Percentiles rank a stretch among this genome's conserved stretches.
These are phyloP conservation scores for Trichoderma semiorbis DNA, from an alignment of 2,329 filamentous ascomycete genomes.

Conservation along the genomic window DNA sequence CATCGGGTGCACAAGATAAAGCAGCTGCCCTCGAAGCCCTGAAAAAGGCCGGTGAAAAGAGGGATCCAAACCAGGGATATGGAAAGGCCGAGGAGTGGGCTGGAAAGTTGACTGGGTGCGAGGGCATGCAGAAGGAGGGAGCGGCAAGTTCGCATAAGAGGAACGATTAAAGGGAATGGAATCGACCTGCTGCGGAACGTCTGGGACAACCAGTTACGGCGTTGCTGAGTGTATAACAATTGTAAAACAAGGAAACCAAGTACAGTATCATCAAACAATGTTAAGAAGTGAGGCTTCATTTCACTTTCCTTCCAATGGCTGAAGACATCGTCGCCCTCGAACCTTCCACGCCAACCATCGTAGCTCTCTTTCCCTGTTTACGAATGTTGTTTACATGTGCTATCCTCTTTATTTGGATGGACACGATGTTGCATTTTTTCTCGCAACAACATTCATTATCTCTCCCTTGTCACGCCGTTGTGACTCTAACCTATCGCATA, in stretches of 20 bases:
- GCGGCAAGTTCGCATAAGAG: slow-evolving; percentile 40
- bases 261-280: neutral
- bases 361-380: neutral
- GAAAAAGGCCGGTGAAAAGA: slow-evolving; percentile 56
- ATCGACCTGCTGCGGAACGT: neutral
- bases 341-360: neutral
- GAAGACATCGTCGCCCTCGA: neutral
- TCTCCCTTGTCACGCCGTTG: neutral
- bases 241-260: neutral
- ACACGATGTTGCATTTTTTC: neutral
- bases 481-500: neutral
- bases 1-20: slow-evolving; percentile 63
- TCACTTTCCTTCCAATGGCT: neutral
- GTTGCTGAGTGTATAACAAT: neutral
- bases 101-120: slow-evolving; percentile 61
- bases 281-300: neutral
- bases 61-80: slow-evolving; percentile 55
- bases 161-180: neutral
- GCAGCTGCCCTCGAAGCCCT: slow-evolving; percentile 58
- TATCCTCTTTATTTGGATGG: neutral
- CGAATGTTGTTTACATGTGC: neutral
- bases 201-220: neutral
- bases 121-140: slow-evolving; percentile 66
- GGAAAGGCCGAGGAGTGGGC: slow-evolving; percentile 63
- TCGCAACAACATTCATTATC: neutral